phyloP scores from a whole-genome alignment of 768 basidiomycete species.

The Dioszegia crocea region DNA sequence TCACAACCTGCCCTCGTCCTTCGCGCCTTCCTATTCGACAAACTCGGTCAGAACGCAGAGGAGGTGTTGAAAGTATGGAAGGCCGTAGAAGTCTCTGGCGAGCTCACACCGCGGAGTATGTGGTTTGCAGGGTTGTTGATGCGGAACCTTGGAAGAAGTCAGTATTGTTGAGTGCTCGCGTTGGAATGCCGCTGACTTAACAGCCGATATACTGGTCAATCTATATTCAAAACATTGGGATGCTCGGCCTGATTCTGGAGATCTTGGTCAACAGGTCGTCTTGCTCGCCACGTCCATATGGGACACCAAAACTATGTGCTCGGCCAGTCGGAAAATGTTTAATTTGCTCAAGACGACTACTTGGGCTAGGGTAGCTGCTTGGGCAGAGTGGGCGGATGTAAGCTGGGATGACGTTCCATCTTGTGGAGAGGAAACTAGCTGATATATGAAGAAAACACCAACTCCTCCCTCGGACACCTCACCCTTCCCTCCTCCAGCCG shows the following conservation, averaged over 20 bases:
- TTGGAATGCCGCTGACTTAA: not conserved
- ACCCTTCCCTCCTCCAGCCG: slow-evolving; percentile 14
- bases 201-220: slow-evolving; percentile 27
- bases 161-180: slow-evolving; percentile 3
- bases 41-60: not conserved
- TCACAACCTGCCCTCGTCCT: slow-evolving; percentile 38
- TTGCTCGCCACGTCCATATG: slow-evolving; percentile 20
- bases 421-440: not conserved
- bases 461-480: not conserved
- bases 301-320: slow-evolving; percentile 17
- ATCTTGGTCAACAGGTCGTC: slow-evolving; percentile 35
- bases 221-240: slow-evolving; percentile 23
- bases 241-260: slow-evolving; percentile 11
- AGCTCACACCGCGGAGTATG: slow-evolving; percentile 20
- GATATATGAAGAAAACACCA: not conserved
- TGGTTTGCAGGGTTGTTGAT: slow-evolving; percentile 9
- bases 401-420: not conserved
- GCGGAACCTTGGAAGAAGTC: slow-evolving; percentile 24
- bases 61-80: slow-evolving; percentile 17
- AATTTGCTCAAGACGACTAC: slow-evolving; percentile 24
- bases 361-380: slow-evolving; percentile 38
- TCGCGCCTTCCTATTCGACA: slow-evolving; percentile 23
- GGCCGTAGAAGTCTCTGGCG: slow-evolving; percentile 20
- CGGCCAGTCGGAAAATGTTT: slow-evolving; percentile 33
- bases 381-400: slow-evolving; percentile 36